Evolutionary conservation across 352 stramenopile genomes (phyloP).

Genomic region (Saprolegnia diclina): DNA sequence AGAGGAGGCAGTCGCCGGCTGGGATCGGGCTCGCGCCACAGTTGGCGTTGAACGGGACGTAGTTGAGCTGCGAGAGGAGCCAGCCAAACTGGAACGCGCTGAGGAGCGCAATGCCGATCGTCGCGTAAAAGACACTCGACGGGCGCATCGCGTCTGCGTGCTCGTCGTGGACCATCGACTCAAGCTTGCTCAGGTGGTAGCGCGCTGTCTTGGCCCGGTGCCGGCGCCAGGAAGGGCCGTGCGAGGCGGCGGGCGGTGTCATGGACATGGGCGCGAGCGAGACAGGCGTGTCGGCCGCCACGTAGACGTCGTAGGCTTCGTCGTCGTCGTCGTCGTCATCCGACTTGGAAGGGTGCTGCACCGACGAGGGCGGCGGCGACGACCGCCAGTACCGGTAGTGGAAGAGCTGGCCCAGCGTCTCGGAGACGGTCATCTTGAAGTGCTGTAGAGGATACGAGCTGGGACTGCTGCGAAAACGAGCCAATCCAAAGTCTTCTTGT

Average conservation of each 20-base stretch:
- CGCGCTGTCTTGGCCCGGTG: not conserved
- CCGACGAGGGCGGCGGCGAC: too few relatives aligned
- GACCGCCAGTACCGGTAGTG: not conserved
- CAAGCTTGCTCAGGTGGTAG: not conserved
- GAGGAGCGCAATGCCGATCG: slow-evolving; percentile 36
- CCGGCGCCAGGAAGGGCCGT: not conserved
- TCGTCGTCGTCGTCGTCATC: not conserved
- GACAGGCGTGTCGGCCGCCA: not conserved
- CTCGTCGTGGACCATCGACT: slow-evolving; percentile 12
- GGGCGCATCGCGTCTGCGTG: slow-evolving; percentile 22
- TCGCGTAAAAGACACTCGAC: slow-evolving; percentile 40
- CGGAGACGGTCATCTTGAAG: not conserved
- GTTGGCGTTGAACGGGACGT: slow-evolving; percentile 39
- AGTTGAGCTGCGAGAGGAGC: slow-evolving; percentile 49
- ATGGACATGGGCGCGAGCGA: not conserved
- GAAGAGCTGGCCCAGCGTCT: not conserved
- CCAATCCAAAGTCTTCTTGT: not conserved
- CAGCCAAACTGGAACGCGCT: slow-evolving; percentile 51
- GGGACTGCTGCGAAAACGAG: not conserved
- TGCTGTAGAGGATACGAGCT: not conserved
- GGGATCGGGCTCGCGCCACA: slow-evolving; percentile 41
- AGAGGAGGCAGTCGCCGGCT: slow-evolving; percentile 42
- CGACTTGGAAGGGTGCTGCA: too few relatives aligned
- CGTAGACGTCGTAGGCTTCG: not conserved
- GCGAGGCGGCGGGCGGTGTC: not conserved